Evolutionary conservation across 305 asterid species (phyloP).

Genomic region (Fraxinus velutina): DNA sequence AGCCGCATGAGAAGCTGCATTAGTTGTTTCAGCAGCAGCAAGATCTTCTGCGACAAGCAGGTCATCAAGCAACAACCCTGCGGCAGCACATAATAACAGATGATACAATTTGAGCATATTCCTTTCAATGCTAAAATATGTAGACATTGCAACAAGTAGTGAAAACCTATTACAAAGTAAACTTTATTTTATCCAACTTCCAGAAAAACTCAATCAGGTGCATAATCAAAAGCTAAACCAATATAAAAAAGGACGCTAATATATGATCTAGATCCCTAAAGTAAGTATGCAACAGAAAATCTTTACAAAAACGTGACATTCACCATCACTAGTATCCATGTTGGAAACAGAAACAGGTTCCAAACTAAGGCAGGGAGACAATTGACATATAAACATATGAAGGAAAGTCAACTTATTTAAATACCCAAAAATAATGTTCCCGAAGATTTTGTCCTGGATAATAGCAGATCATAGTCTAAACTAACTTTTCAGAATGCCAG

Average conservation of each 20-base stretch:
- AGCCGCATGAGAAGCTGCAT: conserved; percentile 93
- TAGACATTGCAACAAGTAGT: background rate
- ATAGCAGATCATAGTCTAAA: conserved; percentile 6
- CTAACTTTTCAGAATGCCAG: conserved; percentile 10
- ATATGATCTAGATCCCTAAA: conserved; percentile 4
- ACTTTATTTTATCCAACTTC: background rate
- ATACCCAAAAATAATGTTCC: background rate
- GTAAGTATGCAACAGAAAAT: conserved; percentile 14
- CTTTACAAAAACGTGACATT: background rate
- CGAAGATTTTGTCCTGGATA: conserved; percentile 11
- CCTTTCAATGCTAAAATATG: background rate
- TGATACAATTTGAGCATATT: background rate
- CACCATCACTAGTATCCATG: background rate
- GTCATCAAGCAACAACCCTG: conserved; percentile 93
- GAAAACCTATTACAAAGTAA: background rate
- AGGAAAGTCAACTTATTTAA: background rate
- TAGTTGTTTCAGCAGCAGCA: conserved; percentile 95
- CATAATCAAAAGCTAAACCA: background rate
- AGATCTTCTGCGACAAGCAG: conserved; percentile 96
- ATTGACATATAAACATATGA: background rate
- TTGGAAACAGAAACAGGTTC: background rate
- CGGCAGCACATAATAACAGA: conserved; percentile 18
- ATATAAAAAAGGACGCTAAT: background rate
- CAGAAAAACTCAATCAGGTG: background rate
- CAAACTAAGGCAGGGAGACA: background rate